These are phyloP conservation scores for Metarhizium brunneum DNA, from an alignment of 2,329 filamentous ascomycete genomes.

Conservation along the genomic window DNA sequence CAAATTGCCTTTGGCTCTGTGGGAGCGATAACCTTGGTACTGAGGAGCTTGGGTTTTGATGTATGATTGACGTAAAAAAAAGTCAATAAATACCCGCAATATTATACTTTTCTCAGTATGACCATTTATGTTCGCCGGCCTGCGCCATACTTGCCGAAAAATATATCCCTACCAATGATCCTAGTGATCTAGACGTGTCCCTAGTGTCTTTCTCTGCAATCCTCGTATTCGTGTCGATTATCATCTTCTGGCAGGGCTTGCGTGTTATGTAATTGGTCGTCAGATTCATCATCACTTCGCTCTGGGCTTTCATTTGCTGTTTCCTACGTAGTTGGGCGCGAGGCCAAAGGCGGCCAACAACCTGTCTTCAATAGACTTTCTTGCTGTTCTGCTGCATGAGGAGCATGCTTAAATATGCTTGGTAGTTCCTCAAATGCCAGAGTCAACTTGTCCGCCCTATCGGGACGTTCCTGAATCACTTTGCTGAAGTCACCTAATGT, in stretches of 20 bases:
- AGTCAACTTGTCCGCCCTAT: background rate
- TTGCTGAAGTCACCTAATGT: conserved; percentile 7
- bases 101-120: too few relatives aligned
- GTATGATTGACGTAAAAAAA: too few relatives aligned
- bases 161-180: background rate
- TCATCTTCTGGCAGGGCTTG: background rate
- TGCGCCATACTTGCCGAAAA: too few relatives aligned
- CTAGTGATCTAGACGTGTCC: background rate
- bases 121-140: too few relatives aligned
- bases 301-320: background rate
- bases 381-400: background rate
- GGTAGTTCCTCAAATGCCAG: conserved; percentile 5
- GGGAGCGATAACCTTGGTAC: background rate
- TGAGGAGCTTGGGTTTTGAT: background rate
- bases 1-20: background rate
- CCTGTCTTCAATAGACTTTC: background rate
- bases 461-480: background rate
- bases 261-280: background rate
- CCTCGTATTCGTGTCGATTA: background rate
- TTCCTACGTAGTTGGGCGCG: background rate
- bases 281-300: background rate
- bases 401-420: conserved; percentile 1
- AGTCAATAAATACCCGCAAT: too few relatives aligned
- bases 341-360: background rate
- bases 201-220: background rate